Percentiles rank a stretch among this genome's conserved stretches.
Evolutionary conservation across 257 asterid species (phyloP).

Genomic region (Anisodus tanguticus): DNA sequence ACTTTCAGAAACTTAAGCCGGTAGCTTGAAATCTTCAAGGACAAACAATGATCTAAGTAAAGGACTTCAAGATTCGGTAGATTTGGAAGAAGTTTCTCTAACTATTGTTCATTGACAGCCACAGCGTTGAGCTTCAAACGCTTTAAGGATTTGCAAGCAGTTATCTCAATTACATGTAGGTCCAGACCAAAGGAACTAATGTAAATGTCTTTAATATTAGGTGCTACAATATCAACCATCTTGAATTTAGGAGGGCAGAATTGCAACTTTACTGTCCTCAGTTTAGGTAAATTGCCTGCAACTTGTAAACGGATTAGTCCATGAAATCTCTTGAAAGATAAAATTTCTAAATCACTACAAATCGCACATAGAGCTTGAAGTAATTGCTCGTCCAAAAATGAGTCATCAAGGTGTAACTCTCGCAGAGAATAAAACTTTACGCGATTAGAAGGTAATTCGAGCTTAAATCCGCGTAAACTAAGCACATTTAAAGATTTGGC

Average conservation of each 20-base stretch:
- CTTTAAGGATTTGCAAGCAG: conserved; percentile 25
- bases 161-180: not conserved
- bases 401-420: not conserved
- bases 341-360: conserved; percentile 22
- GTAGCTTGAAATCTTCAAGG: conserved; percentile 27
- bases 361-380: not conserved
- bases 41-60: not conserved
- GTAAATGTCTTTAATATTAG: not conserved
- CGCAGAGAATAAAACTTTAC: not conserved
- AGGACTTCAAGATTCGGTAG: not conserved
- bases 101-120: not conserved
- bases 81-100: not conserved
- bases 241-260: not conserved
- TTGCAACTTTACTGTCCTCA: not conserved
- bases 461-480: not conserved
- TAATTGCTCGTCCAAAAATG: conserved; percentile 5
- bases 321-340: not conserved
- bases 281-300: not conserved
- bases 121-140: not conserved
- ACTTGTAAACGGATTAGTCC: conserved; percentile 15
- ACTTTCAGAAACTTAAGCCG: not conserved
- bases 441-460: not conserved
- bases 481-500: conserved; percentile 21
- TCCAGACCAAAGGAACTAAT: not conserved
- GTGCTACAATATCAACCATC: conserved; percentile 10